These are phyloP conservation scores for Aspergillus udagawae DNA, from an alignment of 2,329 filamentous ascomycete genomes.

Conservation along the genomic window DNA sequence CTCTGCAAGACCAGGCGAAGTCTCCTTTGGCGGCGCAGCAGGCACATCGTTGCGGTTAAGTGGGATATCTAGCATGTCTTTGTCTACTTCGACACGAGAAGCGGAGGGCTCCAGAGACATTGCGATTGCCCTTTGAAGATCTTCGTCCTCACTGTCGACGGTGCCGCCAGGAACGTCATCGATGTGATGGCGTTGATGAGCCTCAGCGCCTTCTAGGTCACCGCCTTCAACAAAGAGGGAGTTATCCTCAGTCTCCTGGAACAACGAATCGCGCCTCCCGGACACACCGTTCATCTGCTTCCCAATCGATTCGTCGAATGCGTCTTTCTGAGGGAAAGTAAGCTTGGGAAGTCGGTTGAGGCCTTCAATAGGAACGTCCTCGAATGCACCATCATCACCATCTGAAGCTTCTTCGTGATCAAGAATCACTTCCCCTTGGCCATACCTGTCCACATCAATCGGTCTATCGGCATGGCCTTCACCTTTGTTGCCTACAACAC, in stretches of 20 bases:
- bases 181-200: slow-evolving; percentile 25
- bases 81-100: slow-evolving; percentile 39
- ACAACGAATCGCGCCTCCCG: slow-evolving; percentile 23
- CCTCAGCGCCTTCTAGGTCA: slow-evolving; percentile 30
- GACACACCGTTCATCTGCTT: slow-evolving; percentile 30
- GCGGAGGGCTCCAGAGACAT: slow-evolving; percentile 62
- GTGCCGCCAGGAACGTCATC: slow-evolving; percentile 57
- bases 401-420: slow-evolving; percentile 59
- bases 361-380: slow-evolving; percentile 88
- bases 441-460: slow-evolving; percentile 77
- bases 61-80: slow-evolving; percentile 30
- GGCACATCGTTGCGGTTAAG: slow-evolving; percentile 47
- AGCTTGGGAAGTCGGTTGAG: slow-evolving; percentile 75
- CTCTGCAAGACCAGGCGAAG: slow-evolving; percentile 34
- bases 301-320: slow-evolving; percentile 34
- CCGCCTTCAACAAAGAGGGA: slow-evolving; percentile 54
- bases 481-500: slow-evolving; percentile 83
- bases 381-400: slow-evolving; percentile 70
- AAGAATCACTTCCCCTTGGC: slow-evolving; percentile 47
- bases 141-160: slow-evolving; percentile 58
- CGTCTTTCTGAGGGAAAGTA: slow-evolving; percentile 36
- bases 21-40: slow-evolving; percentile 21
- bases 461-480: slow-evolving; percentile 77
- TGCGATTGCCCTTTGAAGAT: slow-evolving; percentile 76
- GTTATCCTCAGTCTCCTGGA: slow-evolving; percentile 42